Evolutionary conservation across 2,329 filamentous ascomycete species (phyloP).

Genomic region (Emergomyces pasteurianus): DNA sequence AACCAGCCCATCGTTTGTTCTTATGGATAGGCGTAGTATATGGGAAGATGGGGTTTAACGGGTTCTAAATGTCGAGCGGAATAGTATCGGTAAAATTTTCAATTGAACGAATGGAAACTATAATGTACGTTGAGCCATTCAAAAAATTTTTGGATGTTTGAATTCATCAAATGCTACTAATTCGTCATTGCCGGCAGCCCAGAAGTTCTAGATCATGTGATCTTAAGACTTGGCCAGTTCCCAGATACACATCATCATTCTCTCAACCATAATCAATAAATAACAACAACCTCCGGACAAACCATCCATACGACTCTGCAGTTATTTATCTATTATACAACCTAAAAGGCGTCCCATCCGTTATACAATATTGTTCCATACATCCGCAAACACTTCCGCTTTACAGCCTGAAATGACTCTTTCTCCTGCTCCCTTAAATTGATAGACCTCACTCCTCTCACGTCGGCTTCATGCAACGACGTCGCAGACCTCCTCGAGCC

Average conservation of each 20-base stretch:
- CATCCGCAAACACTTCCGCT: background rate
- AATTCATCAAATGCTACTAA: too few relatives aligned
- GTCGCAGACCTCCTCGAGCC: constrained; percentile 50
- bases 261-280: background rate
- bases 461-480: constrained; percentile 35
- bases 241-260: background rate
- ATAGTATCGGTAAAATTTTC: too few relatives aligned
- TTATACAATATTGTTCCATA: background rate
- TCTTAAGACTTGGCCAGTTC: background rate
- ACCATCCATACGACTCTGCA: background rate
- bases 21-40: background rate
- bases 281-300: background rate
- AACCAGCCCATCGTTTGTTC: constrained; percentile 42
- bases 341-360: background rate
- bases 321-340: background rate
- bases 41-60: background rate
- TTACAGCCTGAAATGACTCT: background rate
- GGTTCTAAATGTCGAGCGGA: background rate
- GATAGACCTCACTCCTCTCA: background rate
- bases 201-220: background rate
- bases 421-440: background rate
- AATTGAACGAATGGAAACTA: background rate
- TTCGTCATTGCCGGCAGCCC: background rate
- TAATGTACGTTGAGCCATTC: too few relatives aligned
- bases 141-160: too few relatives aligned